A percentile compares a stretch with the other conserved stretches of the same genome.
Conservation (phyloP, 2,329 filamentous ascomycete species). For the Verticillium nonalfalfae region DNA sequence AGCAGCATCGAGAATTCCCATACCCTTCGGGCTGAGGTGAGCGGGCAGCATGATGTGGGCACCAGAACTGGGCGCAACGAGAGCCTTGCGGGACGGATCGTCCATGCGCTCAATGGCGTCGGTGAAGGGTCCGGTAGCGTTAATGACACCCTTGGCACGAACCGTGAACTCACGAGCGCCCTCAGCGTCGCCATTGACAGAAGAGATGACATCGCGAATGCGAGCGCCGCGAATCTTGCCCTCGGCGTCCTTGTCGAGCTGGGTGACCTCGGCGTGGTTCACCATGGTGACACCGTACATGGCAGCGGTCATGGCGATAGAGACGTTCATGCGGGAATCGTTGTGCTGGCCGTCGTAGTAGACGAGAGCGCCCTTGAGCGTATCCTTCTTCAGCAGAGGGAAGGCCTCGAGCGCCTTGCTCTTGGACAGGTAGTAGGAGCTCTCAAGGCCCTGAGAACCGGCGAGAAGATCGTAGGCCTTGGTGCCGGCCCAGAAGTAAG, state of each 20-base stretch:
- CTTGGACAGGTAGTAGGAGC: slow-evolving; percentile 74
- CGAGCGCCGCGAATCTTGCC: slow-evolving; percentile 65
- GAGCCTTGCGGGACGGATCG: slow-evolving; percentile 59
- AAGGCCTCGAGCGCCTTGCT: slow-evolving; percentile 72
- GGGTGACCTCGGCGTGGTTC: slow-evolving; percentile 75
- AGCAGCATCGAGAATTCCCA: slow-evolving; percentile 75
- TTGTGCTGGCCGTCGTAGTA: slow-evolving; percentile 88
- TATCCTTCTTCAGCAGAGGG: slow-evolving; percentile 69
- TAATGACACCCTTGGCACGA: slow-evolving; percentile 73
- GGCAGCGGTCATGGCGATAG: slow-evolving; percentile 72
- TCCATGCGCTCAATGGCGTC: slow-evolving; percentile 79
- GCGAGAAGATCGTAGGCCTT: slow-evolving; percentile 80
- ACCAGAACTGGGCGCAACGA: slow-evolving; percentile 74
- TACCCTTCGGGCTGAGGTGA: slow-evolving; percentile 70
- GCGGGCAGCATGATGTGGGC: slow-evolving; percentile 80
- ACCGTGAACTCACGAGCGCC: slow-evolving; percentile 56
- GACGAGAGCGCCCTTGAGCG: slow-evolving; percentile 69
- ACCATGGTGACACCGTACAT: slow-evolving; percentile 75
- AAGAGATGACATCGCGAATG: slow-evolving; percentile 50
- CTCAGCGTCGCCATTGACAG: slow-evolving; percentile 51
- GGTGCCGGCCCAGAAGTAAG: slow-evolving; percentile 64
- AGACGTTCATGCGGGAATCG: slow-evolving; percentile 83
- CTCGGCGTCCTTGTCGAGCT: slow-evolving; percentile 61
- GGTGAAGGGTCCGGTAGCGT: slow-evolving; percentile 77
- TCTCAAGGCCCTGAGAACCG: slow-evolving; percentile 76